Conservation (phyloP, 2,329 filamentous ascomycete species). For the Immersiporthe knoxdaviesiana region DNA sequence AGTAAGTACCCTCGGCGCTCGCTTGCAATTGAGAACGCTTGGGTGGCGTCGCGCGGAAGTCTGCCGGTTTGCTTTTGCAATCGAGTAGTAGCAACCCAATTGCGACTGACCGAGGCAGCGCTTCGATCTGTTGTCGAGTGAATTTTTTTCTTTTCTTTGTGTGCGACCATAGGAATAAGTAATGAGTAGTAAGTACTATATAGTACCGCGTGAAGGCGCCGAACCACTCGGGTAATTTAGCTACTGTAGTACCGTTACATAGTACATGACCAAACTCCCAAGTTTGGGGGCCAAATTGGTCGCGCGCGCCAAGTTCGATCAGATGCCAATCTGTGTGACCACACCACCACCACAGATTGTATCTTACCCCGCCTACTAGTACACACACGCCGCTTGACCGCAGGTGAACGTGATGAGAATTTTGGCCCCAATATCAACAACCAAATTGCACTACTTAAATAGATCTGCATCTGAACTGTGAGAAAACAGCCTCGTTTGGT, state of each 20-base stretch:
- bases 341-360: neutral
- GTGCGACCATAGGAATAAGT: constrained; percentile 6
- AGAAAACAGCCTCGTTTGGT: neutral
- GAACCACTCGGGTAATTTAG: constrained; percentile 12
- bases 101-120: constrained; percentile 1
- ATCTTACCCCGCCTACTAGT: constrained; percentile 9
- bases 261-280: neutral
- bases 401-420: constrained; percentile 10
- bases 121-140: neutral
- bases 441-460: too few relatives aligned
- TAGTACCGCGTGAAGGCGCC: neutral
- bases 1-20: neutral
- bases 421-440: neutral
- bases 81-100: neutral
- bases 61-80: constrained; percentile 12
- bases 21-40: neutral
- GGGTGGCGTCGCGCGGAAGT: constrained; percentile 7
- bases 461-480: neutral
- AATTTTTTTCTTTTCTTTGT: too few relatives aligned
- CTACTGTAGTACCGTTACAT: constrained; percentile 3
- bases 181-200: too few relatives aligned
- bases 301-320: constrained; percentile 9
- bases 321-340: constrained; percentile 15
- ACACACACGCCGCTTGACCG: constrained; percentile 1
- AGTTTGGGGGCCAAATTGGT: constrained; percentile 13